These are phyloP conservation scores for Colletotrichum higginsianum DNA, from an alignment of 2,329 filamentous ascomycete species.

Conservation along the genomic window DNA sequence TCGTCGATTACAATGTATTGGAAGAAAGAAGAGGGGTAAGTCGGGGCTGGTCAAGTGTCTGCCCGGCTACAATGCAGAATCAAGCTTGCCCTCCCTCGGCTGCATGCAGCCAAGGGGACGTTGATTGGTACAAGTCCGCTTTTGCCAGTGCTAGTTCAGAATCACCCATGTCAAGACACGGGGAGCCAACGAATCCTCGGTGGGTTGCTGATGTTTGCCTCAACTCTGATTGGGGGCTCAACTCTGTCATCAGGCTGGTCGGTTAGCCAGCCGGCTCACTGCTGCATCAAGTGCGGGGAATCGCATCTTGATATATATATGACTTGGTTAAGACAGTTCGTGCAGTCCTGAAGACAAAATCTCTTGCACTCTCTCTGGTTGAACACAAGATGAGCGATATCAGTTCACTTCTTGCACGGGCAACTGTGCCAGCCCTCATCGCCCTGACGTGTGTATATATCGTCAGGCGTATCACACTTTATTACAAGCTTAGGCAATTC, in stretches of 20 bases:
- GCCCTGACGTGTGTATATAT: not conserved
- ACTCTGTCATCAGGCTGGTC: not conserved
- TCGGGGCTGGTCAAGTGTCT: not conserved
- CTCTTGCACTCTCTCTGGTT: too few relatives aligned
- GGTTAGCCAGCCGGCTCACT: not conserved
- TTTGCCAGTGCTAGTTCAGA: not conserved
- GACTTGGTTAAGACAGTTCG: not conserved
- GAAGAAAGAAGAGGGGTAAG: too few relatives aligned
- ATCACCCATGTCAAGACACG: not conserved
- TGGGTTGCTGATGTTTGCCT: conserved; percentile 13
- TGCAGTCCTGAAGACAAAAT: too few relatives aligned
- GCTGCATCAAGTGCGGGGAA: not conserved
- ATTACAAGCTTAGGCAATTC: conserved; percentile 44
- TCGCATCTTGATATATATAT: not conserved
- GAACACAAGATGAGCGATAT: conserved; percentile 1
- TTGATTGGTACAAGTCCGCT: not conserved
- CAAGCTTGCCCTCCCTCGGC: too few relatives aligned
- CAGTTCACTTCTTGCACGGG: not conserved
- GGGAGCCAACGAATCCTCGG: not conserved
- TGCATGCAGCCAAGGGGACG: not conserved
- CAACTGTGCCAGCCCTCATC: not conserved
- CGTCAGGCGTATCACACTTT: not conserved
- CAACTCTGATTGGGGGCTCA: conserved; percentile 13
- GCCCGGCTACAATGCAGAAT: not conserved
- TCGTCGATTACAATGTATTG: too few relatives aligned